A percentile compares a stretch with the other conserved stretches of the same genome.
Conservation (phyloP, 192 early-diverging fungal species). For the Coemansia sp. region DNA sequence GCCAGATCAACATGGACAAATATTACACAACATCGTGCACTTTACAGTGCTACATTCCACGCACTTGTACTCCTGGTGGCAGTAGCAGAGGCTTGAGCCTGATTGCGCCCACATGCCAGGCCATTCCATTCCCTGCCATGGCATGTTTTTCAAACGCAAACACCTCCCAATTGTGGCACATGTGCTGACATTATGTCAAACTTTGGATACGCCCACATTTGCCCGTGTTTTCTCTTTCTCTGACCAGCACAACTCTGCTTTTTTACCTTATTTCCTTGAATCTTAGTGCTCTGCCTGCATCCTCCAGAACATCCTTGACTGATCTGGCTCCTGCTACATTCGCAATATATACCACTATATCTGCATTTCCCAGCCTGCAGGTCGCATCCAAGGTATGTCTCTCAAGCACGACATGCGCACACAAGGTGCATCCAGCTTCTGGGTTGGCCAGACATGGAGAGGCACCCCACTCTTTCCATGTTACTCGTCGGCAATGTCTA, state of each 20-base stretch:
- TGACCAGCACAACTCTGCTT: no score
- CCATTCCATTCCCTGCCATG: no score
- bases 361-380: background rate
- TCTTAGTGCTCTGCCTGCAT: no score
- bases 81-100: no score
- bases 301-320: background rate
- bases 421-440: background rate
- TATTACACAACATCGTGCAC: background rate
- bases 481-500: conserved; percentile 15
- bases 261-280: no score
- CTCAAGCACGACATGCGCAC: background rate
- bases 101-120: no score
- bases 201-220: no score
- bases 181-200: background rate
- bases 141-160: no score
- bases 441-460: background rate
- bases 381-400: background rate
- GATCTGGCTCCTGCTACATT: background rate
- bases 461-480: background rate
- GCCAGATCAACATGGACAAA: background rate
- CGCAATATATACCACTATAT: background rate
- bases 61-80: background rate
- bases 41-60: background rate
- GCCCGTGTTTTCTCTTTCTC: no score
- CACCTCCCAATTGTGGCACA: conserved; percentile 5